Evolutionary conservation across 495 filamentous ascomycete genomes (phyloP), one percentile per base, ranked within the genome.

Genomic region (Penicillium mononematosum): DNA sequence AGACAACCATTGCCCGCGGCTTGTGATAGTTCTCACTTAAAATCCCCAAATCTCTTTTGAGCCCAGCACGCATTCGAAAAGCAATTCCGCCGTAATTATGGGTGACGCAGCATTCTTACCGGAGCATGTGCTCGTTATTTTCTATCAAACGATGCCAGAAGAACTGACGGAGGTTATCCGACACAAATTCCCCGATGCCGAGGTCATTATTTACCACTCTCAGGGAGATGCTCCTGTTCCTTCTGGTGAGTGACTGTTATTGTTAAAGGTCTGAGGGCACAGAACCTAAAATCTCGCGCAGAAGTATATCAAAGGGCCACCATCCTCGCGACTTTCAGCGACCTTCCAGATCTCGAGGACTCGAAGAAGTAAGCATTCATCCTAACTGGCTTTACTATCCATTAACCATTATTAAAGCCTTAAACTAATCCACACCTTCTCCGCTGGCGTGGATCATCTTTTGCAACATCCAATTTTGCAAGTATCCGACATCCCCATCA

Each of bases 381-480:
- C 27, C 12, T 24, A 31, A 12, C 34, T 17, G 9, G 11, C 25
- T 8, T 5, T 8, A 10, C 14, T 16, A 36, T 29, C 2, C 22
- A 20, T 44, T 39, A 31, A 53, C n/a, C 10, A 47, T 20, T 25
- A 20, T 12, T 22, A 76, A 10, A 84, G 86, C 25, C 69, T 92
- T 31, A 81, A 88, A 60, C 70, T 90, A 44, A 83, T 96, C 36
- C 91, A 96, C 60, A 77, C 91, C 24, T 78, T 85, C 64, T 87
- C 82, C 45, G 91, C 91, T 5, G 91, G 91, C 2, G 79, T 83
- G 11, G 89, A 96, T 64, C 85, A 86, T 55, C 60, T 92, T 8
- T 52, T 83, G 27, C 62, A 83, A 4, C 62, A 82, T 34, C 88
- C 88, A 5, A 75, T 93, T 2, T 86, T 88, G 59, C 85, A 68